Base-by-base conservation (phyloP, 2,329 filamentous ascomycete genomes). In the Xylariaceae sp. region DNA sequence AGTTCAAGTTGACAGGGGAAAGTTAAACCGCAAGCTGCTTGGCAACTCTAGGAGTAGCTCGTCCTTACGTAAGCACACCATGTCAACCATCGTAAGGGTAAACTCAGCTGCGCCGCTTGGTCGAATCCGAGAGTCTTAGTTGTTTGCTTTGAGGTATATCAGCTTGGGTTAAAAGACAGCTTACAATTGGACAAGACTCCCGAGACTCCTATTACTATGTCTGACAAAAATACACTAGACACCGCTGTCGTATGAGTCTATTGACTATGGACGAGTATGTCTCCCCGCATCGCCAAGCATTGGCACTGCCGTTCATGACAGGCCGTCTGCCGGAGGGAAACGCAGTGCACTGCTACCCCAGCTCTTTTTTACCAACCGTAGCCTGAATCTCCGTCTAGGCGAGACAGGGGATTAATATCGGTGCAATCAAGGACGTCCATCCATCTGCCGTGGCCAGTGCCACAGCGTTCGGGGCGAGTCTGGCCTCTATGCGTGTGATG, bases 371-470 rank as follows among this genome's bases (percentile, higher is more conserved):
- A 53, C 55, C 55, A 57, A 52, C 52, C 52, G 31, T 27, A 35
- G 52, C 51, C 39, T 56, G 49, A 62, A 60, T 58, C 61, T 53
- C 59, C 59, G 59, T 54, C 51, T 56, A 55, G 54, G 55, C 59
- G 47, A 57, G 40, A 45, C 56, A 51, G 44, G 59, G 57, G 38
- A 27, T n/a, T 49, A 48, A 48, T 52, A 47, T 53, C 32, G 49
- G 33, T 50, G 46, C 58, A 61, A 58, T 62, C 56, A 61, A 47
- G 56, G 46, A 44, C 45, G 35, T 36, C 40, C 27, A 14, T 51
- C 44, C 47, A 62, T 58, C 51, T 62, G 58, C 60, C 60, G 60
- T 58, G 39, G 50, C 43, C 30, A 27, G 7, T 4, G 22, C 41
- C 42, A 36, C 46, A 36, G 43, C 42, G 40, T 42, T 36, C 36